A percentile compares a stretch with the other conserved stretches of the same genome.
Conservation (phyloP, 805 yeast species). For the Candida berthetii region DNA sequence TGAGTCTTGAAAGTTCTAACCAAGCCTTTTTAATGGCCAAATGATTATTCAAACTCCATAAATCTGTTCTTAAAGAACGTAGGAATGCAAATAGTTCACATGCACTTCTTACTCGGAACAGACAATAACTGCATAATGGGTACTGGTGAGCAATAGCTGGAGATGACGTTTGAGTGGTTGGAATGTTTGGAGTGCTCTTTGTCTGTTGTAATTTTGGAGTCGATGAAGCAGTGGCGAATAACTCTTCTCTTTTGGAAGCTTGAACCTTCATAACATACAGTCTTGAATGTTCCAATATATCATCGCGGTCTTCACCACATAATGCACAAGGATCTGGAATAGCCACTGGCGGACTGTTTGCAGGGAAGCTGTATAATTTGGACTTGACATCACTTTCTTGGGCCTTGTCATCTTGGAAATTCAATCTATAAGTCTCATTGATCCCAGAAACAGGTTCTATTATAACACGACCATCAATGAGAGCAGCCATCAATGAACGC, state of each 20-base stretch:
- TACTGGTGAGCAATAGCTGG: slow-evolving; percentile 36
- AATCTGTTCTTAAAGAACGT: slow-evolving; percentile 48
- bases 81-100: slow-evolving; percentile 81
- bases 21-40: slow-evolving; percentile 46
- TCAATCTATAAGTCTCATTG: slow-evolving; percentile 61
- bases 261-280: slow-evolving; percentile 58
- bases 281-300: slow-evolving; percentile 70
- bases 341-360: slow-evolving; percentile 63
- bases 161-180: slow-evolving; percentile 1
- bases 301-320: slow-evolving; percentile 76
- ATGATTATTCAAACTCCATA: slow-evolving; percentile 52
- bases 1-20: slow-evolving; percentile 54
- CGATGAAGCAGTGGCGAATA: slow-evolving; percentile 12
- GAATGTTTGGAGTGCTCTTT: not conserved
- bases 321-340: slow-evolving; percentile 70
- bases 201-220: not conserved
- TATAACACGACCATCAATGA: slow-evolving; percentile 74
- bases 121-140: slow-evolving; percentile 78
- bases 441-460: slow-evolving; percentile 85
- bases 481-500: slow-evolving; percentile 53
- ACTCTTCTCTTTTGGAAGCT: slow-evolving; percentile 25
- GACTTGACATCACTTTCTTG: slow-evolving; percentile 19
- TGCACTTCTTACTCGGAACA: slow-evolving; percentile 69
- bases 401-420: slow-evolving; percentile 15
- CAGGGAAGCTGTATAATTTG: slow-evolving; percentile 36